A percentile compares a stretch with the other conserved stretches of the same genome.
Conservation (phyloP, 352 stramenopile species). For the Globisporangium lucens region DNA sequence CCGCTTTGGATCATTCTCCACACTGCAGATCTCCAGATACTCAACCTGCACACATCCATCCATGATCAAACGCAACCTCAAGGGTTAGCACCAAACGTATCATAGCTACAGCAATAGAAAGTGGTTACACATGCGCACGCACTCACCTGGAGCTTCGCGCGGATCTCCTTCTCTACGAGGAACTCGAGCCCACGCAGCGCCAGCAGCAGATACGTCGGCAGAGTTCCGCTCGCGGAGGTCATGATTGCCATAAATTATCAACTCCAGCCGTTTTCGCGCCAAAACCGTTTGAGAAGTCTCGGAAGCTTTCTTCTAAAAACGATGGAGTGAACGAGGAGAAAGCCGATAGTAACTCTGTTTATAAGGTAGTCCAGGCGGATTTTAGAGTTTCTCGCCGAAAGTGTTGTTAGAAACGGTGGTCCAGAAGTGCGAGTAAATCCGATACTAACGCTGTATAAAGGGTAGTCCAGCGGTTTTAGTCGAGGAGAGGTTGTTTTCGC, state of each 20-base stretch:
- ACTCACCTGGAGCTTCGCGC: constrained; percentile 50
- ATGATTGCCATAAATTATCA: not conserved
- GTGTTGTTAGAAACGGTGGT: too few relatives aligned
- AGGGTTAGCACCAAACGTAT: not conserved
- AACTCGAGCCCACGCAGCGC: constrained; percentile 75
- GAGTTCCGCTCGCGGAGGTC: not conserved
- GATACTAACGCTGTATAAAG: too few relatives aligned
- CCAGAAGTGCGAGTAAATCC: too few relatives aligned
- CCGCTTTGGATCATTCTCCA: constrained; percentile 47
- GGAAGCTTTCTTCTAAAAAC: too few relatives aligned
- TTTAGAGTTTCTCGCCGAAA: too few relatives aligned
- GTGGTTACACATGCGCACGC: not conserved
- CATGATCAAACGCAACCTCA: constrained; percentile 4
- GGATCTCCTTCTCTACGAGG: constrained; percentile 66
- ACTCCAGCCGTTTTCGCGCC: too few relatives aligned
- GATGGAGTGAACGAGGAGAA: too few relatives aligned
- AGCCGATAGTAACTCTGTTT: too few relatives aligned
- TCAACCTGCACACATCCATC: constrained; percentile 38
- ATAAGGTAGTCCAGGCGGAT: too few relatives aligned
- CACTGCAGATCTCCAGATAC: constrained; percentile 58
- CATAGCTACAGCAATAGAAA: not conserved
- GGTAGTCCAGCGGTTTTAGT: too few relatives aligned
- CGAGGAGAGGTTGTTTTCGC: too few relatives aligned
- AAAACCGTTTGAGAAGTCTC: too few relatives aligned
- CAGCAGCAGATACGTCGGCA: constrained; percentile 66